These are phyloP conservation scores for Trametes gibbosa DNA, from an alignment of 768 basidiomycete genomes.

Conservation along the genomic window DNA sequence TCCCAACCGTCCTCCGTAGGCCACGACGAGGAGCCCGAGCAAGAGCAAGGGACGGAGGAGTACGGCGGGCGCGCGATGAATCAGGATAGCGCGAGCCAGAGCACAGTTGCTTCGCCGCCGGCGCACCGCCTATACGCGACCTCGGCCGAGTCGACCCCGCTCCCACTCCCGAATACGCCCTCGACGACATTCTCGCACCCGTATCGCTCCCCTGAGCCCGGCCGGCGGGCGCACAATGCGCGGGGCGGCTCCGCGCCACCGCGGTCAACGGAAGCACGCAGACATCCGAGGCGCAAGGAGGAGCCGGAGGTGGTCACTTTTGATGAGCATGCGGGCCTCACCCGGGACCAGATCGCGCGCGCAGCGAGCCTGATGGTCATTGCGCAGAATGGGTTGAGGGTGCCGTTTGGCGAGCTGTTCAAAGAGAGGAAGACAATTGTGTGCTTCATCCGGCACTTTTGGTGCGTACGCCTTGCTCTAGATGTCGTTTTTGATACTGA, in stretches of 20 bases:
- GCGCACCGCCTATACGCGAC: constrained; percentile 16
- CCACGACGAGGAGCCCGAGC: background rate
- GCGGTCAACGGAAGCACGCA: background rate
- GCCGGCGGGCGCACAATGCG: background rate
- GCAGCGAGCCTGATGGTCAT: constrained; percentile 65
- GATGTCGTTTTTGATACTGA: background rate
- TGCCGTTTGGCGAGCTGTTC: constrained; percentile 70
- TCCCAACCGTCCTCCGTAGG: constrained; percentile 4
- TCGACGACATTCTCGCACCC: constrained; percentile 24
- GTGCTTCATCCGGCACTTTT: constrained; percentile 87
- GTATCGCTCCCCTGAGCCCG: background rate
- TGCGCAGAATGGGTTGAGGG: constrained; percentile 60
- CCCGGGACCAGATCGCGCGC: constrained; percentile 50
- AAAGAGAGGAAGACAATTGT: constrained; percentile 59
- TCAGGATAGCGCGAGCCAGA: background rate
- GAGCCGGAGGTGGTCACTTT: constrained; percentile 23
- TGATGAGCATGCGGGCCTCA: constrained; percentile 51
- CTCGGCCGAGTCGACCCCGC: constrained; percentile 18
- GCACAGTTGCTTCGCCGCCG: constrained; percentile 3
- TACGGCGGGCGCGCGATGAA: background rate
- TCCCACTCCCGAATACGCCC: constrained; percentile 13
- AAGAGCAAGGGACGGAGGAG: constrained; percentile 8
- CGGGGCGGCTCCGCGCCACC: constrained; percentile 2
- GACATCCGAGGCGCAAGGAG: background rate
- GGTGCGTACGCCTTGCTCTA: constrained; percentile 36